Conservation (phyloP, 2,329 filamentous ascomycete genomes). For the Xylaria polymorpha region DNA sequence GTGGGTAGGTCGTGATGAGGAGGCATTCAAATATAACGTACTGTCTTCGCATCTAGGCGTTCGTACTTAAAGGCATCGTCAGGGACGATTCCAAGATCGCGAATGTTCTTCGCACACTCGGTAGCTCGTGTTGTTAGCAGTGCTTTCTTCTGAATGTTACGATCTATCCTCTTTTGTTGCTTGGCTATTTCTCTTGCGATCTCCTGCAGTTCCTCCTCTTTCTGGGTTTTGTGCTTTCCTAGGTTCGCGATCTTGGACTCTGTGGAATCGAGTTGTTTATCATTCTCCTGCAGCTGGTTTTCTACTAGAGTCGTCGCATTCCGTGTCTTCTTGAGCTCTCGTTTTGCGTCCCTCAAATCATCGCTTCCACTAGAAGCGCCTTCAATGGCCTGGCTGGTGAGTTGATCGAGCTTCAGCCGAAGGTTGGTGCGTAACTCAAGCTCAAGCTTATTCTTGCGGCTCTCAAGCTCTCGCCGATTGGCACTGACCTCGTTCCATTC, state of each 20-base stretch:
- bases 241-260: slow-evolving; percentile 54
- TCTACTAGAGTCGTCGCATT: slow-evolving; percentile 75
- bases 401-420: slow-evolving; percentile 85
- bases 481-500: slow-evolving; percentile 81
- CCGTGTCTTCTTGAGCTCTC: slow-evolving; percentile 82
- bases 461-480: slow-evolving; percentile 80
- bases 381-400: slow-evolving; percentile 81
- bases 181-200: slow-evolving; percentile 82
- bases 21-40: slow-evolving; percentile 56
- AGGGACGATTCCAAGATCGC: slow-evolving; percentile 90
- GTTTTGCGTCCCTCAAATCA: slow-evolving; percentile 80
- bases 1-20: neutral
- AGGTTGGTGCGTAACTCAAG: slow-evolving; percentile 90
- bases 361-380: slow-evolving; percentile 69
- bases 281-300: slow-evolving; percentile 77
- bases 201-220: slow-evolving; percentile 78
- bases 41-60: slow-evolving; percentile 80
- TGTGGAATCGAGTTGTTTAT: slow-evolving; percentile 73
- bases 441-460: slow-evolving; percentile 84
- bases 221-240: slow-evolving; percentile 65
- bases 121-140: slow-evolving; percentile 79
- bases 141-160: slow-evolving; percentile 88
- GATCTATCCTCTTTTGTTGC: slow-evolving; percentile 90
- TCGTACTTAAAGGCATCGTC: slow-evolving; percentile 95
- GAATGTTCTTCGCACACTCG: slow-evolving; percentile 88